Evolutionary conservation across 345 rosid species (phyloP).

Genomic region (Syzygium oleosum): DNA sequence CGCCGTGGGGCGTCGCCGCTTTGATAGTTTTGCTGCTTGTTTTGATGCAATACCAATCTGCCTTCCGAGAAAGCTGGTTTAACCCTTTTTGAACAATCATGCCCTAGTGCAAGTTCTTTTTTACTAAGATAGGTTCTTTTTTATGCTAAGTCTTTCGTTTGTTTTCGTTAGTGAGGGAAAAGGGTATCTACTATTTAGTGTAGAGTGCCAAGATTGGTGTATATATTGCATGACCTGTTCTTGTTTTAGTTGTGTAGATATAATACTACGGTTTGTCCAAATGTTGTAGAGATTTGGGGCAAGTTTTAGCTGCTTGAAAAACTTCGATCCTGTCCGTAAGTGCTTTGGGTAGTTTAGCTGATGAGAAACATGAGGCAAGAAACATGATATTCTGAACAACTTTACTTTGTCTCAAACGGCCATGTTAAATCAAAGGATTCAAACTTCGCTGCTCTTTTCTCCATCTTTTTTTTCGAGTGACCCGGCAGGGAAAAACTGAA

Average conservation of each 20-base stretch:
- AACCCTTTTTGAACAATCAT: background rate
- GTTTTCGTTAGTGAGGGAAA: background rate
- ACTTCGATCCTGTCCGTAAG: background rate
- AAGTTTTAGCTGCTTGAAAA: background rate
- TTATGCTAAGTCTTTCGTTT: background rate
- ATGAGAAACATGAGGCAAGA: background rate
- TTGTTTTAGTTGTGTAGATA: background rate
- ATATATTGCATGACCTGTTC: background rate
- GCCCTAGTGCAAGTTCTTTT: background rate
- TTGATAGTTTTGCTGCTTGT: constrained; percentile 61
- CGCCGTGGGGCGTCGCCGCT: constrained; percentile 95
- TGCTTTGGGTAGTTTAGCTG: background rate
- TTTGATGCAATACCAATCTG: constrained; percentile 59
- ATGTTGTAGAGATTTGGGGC: background rate
- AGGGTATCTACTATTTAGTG: background rate
- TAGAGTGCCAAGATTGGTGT: background rate
- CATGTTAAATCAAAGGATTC: background rate
- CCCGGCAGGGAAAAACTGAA: background rate
- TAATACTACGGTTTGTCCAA: background rate
- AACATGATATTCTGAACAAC: background rate
- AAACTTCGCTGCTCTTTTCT: background rate
- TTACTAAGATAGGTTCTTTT: background rate
- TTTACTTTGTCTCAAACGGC: background rate
- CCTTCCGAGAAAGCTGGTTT: constrained; percentile 62
- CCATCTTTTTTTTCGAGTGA: background rate